Base-by-base conservation (phyloP, 768 basidiomycete species). In the Candolleomyces aberdarensis region DNA sequence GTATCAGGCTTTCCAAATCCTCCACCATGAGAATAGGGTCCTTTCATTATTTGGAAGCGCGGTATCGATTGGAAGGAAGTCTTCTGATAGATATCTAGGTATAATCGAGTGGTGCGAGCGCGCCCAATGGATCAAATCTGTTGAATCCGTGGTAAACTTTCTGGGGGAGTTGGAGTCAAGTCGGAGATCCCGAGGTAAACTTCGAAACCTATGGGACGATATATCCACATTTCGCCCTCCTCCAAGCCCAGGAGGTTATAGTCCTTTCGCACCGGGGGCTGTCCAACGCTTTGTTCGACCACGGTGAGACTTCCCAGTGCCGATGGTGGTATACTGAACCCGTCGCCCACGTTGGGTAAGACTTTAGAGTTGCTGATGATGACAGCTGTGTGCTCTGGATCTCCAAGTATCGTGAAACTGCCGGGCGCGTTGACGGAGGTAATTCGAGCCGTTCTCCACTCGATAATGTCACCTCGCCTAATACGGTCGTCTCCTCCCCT, bases 191-290 rank as follows among this genome's bases (percentile, higher is more conserved):
- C 72, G 43, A 75, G 61, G 61, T 75, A 75, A 19, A 50, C 64
- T 64, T 72, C 63, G 75, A 81, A 75, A n/a, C 75, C 65, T 31
- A 83, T 74, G 6, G 83, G 83, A 41, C 84, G 67, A 64, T 85
- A 85, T 31, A 85, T 78, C 84, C 84, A 85, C 58, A 85, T 70
- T 69, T 84, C 82, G 3, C 84, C 84, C 63, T 76, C 70, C 62
- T 76, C 72, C 56, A 86, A 69, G 49, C 69, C 70, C 20, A 66
- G 66, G 60, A 85, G 68, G 62, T 80, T 77, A 65, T 85, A 85
- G 17, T 69, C 75, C 43, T 62, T 63, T 44, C 74, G 65, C 59
- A 68, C 63, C 36, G 84, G 84, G 17, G 74, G 73, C 36, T 66
- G 67, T 3, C 77, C 76, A 26, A 76, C 71, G 46, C 79, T 78